A percentile compares a stretch with the other conserved stretches of the same genome.
These are phyloP conservation scores for Laburnicola sp. DNA, from an alignment of 2,329 filamentous ascomycete species.

Conservation along the genomic window DNA sequence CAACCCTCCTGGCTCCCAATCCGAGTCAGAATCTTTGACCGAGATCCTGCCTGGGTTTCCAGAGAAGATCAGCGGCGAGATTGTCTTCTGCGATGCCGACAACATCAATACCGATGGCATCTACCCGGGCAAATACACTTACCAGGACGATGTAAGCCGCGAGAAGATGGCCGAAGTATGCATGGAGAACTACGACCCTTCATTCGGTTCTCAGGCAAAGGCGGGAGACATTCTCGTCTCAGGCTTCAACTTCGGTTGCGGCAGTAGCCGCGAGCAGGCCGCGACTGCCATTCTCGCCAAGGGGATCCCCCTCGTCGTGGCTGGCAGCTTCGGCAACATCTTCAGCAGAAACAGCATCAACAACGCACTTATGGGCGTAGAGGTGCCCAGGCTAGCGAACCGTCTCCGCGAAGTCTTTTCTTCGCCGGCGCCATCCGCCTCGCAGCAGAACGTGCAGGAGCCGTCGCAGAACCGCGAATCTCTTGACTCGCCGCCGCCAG, in stretches of 20 bases:
- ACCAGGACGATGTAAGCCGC: slow-evolving; percentile 77
- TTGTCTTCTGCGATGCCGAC: slow-evolving; percentile 82
- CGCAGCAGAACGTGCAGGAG: slow-evolving; percentile 52
- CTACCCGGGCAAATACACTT: slow-evolving; percentile 90
- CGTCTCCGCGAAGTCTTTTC: slow-evolving; percentile 66
- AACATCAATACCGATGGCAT: slow-evolving; percentile 93
- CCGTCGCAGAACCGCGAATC: slow-evolving; percentile 56
- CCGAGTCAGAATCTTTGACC: slow-evolving; percentile 53
- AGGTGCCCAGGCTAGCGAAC: slow-evolving; percentile 68
- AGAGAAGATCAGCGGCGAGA: slow-evolving; percentile 78
- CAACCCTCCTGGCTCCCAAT: slow-evolving; percentile 35
- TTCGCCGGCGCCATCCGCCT: slow-evolving; percentile 23
- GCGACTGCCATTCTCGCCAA: slow-evolving; percentile 85
- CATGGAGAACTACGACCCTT: slow-evolving; percentile 90
- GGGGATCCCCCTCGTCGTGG: slow-evolving; percentile 76
- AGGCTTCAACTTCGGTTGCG: slow-evolving; percentile 88
- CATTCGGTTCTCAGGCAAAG: slow-evolving; percentile 66
- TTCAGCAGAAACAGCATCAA: slow-evolving; percentile 80
- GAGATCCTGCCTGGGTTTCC: slow-evolving; percentile 86
- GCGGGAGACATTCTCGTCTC: slow-evolving; percentile 79
- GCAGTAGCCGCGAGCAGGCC: slow-evolving; percentile 79
- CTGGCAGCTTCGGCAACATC: slow-evolving; percentile 82
- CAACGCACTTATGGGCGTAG: slow-evolving; percentile 73
- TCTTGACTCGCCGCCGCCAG: slow-evolving; percentile 53
- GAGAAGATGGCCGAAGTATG: slow-evolving; percentile 86